phyloP scores from a whole-genome alignment of 2,329 filamentous ascomycete species.

The Phaeosphaeria sp. region DNA sequence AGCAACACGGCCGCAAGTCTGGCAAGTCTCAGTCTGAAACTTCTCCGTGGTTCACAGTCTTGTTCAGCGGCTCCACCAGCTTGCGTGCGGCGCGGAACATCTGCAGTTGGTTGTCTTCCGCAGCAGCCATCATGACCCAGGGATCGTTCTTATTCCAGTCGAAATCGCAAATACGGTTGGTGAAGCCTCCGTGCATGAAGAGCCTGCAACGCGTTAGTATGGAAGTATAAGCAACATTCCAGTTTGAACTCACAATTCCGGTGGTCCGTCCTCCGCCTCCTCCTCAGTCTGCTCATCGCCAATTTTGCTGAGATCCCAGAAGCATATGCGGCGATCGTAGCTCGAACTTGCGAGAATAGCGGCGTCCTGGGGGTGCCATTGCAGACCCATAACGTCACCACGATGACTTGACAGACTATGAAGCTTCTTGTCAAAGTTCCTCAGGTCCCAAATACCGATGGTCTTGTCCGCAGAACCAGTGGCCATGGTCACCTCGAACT shows the following conservation, averaged over 20 bases:
- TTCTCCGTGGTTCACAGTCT: conserved; percentile 47
- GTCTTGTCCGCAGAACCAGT: conserved; percentile 96
- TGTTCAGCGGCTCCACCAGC: conserved; percentile 45
- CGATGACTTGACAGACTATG: conserved; percentile 89
- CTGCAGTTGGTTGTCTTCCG: conserved; percentile 95
- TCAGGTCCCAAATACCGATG: conserved; percentile 92
- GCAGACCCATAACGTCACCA: conserved; percentile 87
- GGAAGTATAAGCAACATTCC: background rate
- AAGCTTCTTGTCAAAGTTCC: conserved; percentile 87
- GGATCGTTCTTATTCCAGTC: conserved; percentile 97
- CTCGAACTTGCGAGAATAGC: conserved; percentile 88
- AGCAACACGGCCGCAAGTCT: conserved; percentile 3
- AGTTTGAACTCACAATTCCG: conserved; percentile 76
- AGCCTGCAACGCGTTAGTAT: conserved; percentile 60
- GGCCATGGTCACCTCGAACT: conserved; percentile 86
- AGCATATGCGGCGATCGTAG: conserved; percentile 91
- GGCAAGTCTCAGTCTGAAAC: conserved; percentile 43
- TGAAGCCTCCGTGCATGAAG: conserved; percentile 99
- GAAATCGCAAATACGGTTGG: conserved; percentile 94
- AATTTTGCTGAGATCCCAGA: conserved; percentile 93
- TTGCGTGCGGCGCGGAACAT: conserved; percentile 65
- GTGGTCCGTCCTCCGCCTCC: conserved; percentile 91
- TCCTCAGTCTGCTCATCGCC: conserved; percentile 95
- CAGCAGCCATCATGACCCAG: conserved; percentile 94
- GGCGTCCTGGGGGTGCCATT: conserved; percentile 93